These are phyloP conservation scores for Exutisphaerella laricina DNA, from an alignment of 2,329 filamentous ascomycete genomes.

Conservation along the genomic window DNA sequence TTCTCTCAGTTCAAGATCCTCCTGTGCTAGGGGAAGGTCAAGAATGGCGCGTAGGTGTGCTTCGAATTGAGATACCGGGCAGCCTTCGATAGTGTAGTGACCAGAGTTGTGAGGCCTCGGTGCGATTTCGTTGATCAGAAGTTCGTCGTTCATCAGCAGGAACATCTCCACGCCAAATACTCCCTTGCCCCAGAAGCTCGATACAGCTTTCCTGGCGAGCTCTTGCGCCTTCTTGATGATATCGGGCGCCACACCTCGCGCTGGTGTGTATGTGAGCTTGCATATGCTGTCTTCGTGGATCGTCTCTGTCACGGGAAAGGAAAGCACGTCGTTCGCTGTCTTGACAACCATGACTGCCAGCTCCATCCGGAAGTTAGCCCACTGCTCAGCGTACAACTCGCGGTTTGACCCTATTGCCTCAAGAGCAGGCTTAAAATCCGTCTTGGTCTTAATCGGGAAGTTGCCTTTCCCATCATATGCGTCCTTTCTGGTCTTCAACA, in stretches of 20 bases:
- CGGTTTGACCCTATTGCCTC: conserved; percentile 60
- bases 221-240: conserved; percentile 63
- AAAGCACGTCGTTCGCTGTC: conserved; percentile 66
- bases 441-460: conserved; percentile 55
- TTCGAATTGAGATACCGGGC: conserved; percentile 84
- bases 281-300: conserved; percentile 94
- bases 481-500: conserved; percentile 86
- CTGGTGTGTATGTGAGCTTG: conserved; percentile 83
- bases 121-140: conserved; percentile 83
- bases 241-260: conserved; percentile 59
- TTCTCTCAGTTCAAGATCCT: conserved; percentile 53
- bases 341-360: conserved; percentile 93
- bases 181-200: conserved; percentile 77
- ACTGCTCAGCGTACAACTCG: conserved; percentile 83
- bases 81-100: conserved; percentile 91
- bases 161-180: conserved; percentile 98
- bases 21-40: conserved; percentile 51
- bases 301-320: conserved; percentile 89
- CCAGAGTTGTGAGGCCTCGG: conserved; percentile 85
- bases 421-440: conserved; percentile 61
- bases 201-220: conserved; percentile 72
- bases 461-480: conserved; percentile 89
- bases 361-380: conserved; percentile 78
- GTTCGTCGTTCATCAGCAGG: conserved; percentile 62
- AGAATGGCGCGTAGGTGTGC: conserved; percentile 83